phyloP scores from a whole-genome alignment of 108 stramenopile species.

The Nitzschia sp. region DNA sequence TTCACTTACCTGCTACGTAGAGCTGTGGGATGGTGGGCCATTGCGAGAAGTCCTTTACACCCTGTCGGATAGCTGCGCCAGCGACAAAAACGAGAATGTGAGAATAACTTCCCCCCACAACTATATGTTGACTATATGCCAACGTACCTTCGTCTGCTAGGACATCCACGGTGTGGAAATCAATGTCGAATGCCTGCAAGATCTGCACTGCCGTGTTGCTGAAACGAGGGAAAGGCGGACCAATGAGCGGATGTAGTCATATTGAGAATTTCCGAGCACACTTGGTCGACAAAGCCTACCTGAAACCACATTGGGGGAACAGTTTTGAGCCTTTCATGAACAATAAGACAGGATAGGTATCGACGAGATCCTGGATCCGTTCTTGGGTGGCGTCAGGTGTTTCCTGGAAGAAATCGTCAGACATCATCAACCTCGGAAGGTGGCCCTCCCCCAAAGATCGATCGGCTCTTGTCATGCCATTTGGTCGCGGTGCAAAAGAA shows the following conservation, averaged over 20 bases:
- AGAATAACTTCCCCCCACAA: no score
- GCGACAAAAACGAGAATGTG: conserved; percentile 65
- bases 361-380: conserved; percentile 78
- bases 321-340: conserved; percentile 98
- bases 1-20: conserved; percentile 94
- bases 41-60: conserved; percentile 80
- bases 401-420: conserved; percentile 27
- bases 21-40: conserved; percentile 99
- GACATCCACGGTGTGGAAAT: conserved; percentile 81
- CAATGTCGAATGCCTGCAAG: conserved; percentile 72
- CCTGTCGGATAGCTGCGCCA: conserved; percentile 83
- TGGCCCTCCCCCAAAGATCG: no score
- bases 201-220: conserved; percentile 94
- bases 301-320: conserved; percentile 96
- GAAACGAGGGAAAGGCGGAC: no score
- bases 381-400: conserved; percentile 47
- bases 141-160: conserved; percentile 75
- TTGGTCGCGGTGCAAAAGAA: no score
- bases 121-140: no score
- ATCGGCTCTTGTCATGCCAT: no score
- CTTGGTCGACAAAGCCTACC: no score
- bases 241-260: no score
- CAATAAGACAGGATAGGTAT: conserved; percentile 80
- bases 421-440: conserved; percentile 17
- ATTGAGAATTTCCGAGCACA: no score